Percentiles rank a stretch among this genome's conserved stretches.
Conservation (phyloP, 306 rosid species). For the Cyamopsis tetragonoloba region DNA sequence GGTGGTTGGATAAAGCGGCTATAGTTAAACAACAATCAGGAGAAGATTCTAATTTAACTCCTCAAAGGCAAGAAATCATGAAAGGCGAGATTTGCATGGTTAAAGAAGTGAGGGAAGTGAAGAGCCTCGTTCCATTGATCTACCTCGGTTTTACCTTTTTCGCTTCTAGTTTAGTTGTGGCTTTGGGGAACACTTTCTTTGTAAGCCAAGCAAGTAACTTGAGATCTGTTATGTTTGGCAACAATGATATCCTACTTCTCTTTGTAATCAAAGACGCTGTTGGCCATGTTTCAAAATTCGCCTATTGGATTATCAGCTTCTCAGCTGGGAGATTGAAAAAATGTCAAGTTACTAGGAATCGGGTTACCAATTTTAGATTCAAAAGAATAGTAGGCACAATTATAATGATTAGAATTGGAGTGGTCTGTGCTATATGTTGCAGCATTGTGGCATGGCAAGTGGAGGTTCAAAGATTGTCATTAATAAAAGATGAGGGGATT, state of each 20-base stretch:
- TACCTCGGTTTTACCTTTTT: neutral
- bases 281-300: no score
- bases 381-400: neutral
- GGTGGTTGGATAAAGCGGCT: constrained; percentile 3
- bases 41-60: no score
- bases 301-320: no score
- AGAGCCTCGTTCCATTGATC: neutral
- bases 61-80: neutral
- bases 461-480: neutral
- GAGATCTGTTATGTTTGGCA: neutral
- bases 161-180: neutral
- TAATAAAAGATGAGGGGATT: neutral
- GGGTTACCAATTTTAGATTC: no score
- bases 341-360: no score
- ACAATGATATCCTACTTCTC: neutral
- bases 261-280: no score
- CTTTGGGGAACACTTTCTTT: neutral
- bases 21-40: neutral
- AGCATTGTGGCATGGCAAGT: neutral
- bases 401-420: neutral
- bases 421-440: constrained; percentile 2
- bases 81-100: neutral
- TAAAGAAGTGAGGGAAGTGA: neutral
- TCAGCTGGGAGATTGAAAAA: neutral
- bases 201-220: neutral